Evolutionary conservation across 192 early-diverging fungal species (phyloP), one percentile per base, ranked within the genome.

Genomic region (Chytriomyces sp.): DNA sequence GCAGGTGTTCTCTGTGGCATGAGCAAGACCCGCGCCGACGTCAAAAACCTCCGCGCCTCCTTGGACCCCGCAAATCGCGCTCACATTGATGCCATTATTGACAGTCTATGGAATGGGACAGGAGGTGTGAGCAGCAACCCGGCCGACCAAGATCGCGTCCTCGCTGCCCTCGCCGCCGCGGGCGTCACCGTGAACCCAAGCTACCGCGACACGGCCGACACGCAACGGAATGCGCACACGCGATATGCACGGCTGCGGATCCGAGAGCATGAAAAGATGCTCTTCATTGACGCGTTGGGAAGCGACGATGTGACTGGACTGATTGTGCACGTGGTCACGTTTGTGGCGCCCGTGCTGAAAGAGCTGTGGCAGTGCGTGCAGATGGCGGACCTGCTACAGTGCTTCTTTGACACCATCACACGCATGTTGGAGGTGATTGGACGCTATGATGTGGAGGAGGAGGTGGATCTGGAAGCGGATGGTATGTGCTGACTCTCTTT

Each of bases 241-340:
- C 65, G 68, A 6, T 80, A 77, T 52, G 53, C 75, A 14, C 76
- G 76, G 34, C 33, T 71, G 6, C 63, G 44, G 12, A 77, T 80
- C 41, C 71, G 79, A 39, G 64, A 75, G 60, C 25, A 44, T 5
- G 79, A 80, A 58, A 80, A 80, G 38, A 62, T 65, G 17, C 54
- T 59, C 31, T 80, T 80, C 30, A 70, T 80, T 38, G 69, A 74
- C 19, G 34, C 54, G 22, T 67, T 80, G 19, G 79, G 79, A 5
- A 39, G 61, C 56, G 62, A 70, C 52, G 37, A 55, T 39, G 65
- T 80, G 5, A 72, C 73, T 12, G 57, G 59, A 10, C 67, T 80
- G 34, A 58, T 80, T 39, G 67, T 54, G 5, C 75, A 75, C 37
- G 14, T 74, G 6, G 39, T 67, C 40, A 62, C 70, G 37, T 59